These are phyloP conservation scores for Porcisia deanei DNA, from an alignment of 208 protist species.

Conservation along the genomic window DNA sequence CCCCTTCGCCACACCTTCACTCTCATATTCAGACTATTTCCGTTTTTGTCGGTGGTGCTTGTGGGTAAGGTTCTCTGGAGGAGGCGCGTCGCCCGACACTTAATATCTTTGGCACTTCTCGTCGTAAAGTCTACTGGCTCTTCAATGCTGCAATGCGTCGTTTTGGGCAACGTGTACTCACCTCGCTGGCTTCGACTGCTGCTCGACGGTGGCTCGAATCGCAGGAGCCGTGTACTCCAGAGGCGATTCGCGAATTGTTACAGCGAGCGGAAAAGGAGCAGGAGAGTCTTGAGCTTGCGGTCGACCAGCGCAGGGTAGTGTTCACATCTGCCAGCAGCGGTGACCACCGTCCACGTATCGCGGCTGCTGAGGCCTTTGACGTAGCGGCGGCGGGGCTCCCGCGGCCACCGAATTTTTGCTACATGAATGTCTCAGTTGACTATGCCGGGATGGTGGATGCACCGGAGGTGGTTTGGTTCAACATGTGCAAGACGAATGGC, in stretches of 20 bases:
- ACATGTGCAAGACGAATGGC: slow-evolving; percentile 71
- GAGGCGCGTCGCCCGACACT: background rate
- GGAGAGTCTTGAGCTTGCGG: slow-evolving; percentile 44
- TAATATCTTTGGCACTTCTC: background rate
- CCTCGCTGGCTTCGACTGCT: background rate
- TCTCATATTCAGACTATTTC: no score
- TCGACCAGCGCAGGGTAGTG: slow-evolving; percentile 74
- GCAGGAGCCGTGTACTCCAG: slow-evolving; percentile 43
- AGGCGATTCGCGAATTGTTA: slow-evolving; percentile 56
- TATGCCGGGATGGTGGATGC: slow-evolving; percentile 83
- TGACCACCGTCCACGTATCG: slow-evolving; percentile 80
- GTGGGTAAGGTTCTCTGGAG: background rate
- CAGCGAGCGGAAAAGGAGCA: slow-evolving; percentile 59
- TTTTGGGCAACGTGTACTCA: background rate
- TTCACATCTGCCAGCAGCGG: slow-evolving; percentile 75
- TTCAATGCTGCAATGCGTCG: slow-evolving; percentile 17
- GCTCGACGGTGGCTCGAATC: slow-evolving; percentile 11
- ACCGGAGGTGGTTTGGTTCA: slow-evolving; percentile 86
- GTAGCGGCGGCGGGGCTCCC: slow-evolving; percentile 78
- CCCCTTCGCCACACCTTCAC: background rate
- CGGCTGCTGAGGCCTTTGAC: slow-evolving; percentile 86
- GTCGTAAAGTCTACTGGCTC: background rate
- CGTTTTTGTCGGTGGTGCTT: background rate
- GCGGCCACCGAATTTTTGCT: slow-evolving; percentile 83
- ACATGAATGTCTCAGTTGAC: slow-evolving; percentile 79